These are phyloP conservation scores for Leccinum imitatum DNA, from an alignment of 768 basidiomycete species.

Conservation along the genomic window DNA sequence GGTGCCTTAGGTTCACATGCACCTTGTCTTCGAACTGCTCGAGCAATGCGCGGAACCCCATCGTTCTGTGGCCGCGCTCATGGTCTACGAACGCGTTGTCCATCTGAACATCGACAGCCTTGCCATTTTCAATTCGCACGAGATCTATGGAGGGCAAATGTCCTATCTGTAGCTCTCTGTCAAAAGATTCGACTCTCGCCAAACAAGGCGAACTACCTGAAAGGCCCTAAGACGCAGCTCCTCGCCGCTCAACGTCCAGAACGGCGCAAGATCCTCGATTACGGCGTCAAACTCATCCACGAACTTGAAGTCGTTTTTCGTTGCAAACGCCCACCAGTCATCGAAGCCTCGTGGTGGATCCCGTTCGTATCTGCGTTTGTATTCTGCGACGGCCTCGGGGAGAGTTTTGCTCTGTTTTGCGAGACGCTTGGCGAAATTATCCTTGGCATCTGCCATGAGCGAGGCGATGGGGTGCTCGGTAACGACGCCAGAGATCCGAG, in stretches of 20 bases:
- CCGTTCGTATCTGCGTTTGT: conserved; percentile 71
- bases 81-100: conserved; percentile 53
- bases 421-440: conserved; percentile 64
- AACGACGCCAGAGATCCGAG: conserved; percentile 1
- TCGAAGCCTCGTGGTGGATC: conserved; percentile 91
- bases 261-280: conserved; percentile 79
- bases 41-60: conserved; percentile 75
- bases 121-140: conserved; percentile 73
- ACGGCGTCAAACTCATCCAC: conserved; percentile 89
- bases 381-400: conserved; percentile 76
- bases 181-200: neutral
- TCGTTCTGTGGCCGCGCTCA: conserved; percentile 76
- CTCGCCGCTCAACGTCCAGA: conserved; percentile 70
- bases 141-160: conserved; percentile 82
- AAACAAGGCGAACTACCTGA: conserved; percentile 42
- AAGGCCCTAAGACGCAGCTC: conserved; percentile 66
- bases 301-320: conserved; percentile 70
- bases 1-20: conserved; percentile 16
- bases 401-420: conserved; percentile 78
- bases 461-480: conserved; percentile 75
- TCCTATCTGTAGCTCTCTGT: conserved; percentile 52
- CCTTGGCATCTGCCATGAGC: conserved; percentile 83
- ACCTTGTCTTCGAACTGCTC: conserved; percentile 66
- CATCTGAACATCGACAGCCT: conserved; percentile 56
- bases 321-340: conserved; percentile 82